Evolutionary conservation across 2,329 filamentous ascomycete species (phyloP).

Genomic region (Alternaria atra): DNA sequence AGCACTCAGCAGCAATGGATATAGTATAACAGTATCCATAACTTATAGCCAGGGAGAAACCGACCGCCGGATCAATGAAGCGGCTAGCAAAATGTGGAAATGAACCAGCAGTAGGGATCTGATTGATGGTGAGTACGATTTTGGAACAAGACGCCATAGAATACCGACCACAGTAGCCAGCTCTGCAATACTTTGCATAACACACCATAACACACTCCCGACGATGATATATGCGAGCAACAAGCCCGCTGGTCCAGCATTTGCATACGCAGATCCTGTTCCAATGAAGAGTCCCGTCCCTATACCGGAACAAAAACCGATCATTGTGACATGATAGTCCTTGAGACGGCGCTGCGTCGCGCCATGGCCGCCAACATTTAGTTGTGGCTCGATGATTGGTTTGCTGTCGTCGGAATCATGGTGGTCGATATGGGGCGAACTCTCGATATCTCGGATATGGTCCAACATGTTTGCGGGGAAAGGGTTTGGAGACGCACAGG

Average conservation of each 20-base stretch:
- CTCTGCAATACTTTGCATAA: constrained; percentile 71
- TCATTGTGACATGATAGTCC: constrained; percentile 34
- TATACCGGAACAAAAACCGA: constrained; percentile 32
- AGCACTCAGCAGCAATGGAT: constrained; percentile 59
- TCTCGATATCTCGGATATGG: constrained; percentile 22
- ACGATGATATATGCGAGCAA: constrained; percentile 67
- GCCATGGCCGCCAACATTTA: constrained; percentile 31
- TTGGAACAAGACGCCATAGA: background rate
- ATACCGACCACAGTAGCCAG: constrained; percentile 57
- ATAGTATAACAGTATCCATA: constrained; percentile 59
- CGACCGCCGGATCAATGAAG: constrained; percentile 70
- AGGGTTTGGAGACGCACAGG: constrained; percentile 1
- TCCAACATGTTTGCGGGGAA: constrained; percentile 15
- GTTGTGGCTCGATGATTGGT: constrained; percentile 28
- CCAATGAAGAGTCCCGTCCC: constrained; percentile 33
- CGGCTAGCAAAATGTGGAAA: constrained; percentile 70
- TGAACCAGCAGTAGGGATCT: constrained; percentile 56
- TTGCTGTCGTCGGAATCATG: constrained; percentile 16
- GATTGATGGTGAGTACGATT: background rate
- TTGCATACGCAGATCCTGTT: constrained; percentile 29
- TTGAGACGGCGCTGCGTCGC: constrained; percentile 28
- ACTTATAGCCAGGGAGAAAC: constrained; percentile 59
- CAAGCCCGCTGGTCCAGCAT: constrained; percentile 58
- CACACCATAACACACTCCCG: constrained; percentile 61
- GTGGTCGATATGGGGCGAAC: constrained; percentile 15